These are phyloP conservation scores for Coniochaeta sp. DNA, from an alignment of 2,329 filamentous ascomycete genomes.

Conservation along the genomic window DNA sequence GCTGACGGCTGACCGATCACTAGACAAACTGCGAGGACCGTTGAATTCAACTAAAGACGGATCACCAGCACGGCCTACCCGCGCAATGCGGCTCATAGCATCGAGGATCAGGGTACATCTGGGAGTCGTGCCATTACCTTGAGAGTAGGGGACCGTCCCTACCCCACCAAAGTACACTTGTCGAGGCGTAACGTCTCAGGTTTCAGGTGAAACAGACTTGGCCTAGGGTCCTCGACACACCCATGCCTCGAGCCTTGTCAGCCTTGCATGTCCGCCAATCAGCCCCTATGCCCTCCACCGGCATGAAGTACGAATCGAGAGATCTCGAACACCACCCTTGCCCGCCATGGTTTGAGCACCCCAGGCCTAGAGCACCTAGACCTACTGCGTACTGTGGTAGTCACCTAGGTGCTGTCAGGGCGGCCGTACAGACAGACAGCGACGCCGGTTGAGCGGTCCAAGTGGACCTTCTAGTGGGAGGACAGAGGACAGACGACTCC, in stretches of 20 bases:
- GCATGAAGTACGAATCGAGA: slow-evolving; percentile 20
- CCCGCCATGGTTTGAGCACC: slow-evolving; percentile 21
- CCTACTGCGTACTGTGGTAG: no score
- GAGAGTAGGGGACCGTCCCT: background rate
- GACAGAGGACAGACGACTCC: background rate
- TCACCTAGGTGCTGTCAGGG: background rate
- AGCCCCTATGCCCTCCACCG: slow-evolving; percentile 7
- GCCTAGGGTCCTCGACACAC: slow-evolving; percentile 18
- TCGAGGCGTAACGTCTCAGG: slow-evolving; percentile 26
- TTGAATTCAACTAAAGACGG: background rate
- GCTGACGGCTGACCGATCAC: background rate
- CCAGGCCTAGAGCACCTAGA: background rate
- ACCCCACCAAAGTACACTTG: background rate
- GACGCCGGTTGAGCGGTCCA: background rate
- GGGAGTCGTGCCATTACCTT: background rate
- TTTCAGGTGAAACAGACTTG: slow-evolving; percentile 38
- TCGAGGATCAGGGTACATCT: background rate
- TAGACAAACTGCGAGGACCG: background rate
- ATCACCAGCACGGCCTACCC: background rate
- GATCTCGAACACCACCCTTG: slow-evolving; percentile 17
- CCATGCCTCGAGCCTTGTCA: slow-evolving; percentile 18
- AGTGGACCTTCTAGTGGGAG: background rate
- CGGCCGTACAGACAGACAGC: background rate
- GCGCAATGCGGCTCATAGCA: background rate
- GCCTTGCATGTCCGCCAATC: slow-evolving; percentile 26